A percentile compares a stretch with the other conserved stretches of the same genome.
Evolutionary conservation across 352 stramenopile species (phyloP).

Genomic region (Globisporangium spiculum): DNA sequence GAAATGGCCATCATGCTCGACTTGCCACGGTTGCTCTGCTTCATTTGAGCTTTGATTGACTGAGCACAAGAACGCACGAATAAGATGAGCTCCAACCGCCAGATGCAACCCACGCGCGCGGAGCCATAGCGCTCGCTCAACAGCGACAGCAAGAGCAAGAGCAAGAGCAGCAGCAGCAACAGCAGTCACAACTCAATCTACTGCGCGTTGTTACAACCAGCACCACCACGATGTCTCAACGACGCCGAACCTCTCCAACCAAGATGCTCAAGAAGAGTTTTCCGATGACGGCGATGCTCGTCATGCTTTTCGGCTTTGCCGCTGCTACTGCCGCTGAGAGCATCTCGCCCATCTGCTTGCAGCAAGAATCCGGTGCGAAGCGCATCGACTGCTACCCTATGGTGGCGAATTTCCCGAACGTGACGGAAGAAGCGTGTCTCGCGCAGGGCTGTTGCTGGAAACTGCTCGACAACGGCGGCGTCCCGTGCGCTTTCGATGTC

Average conservation of each 20-base stretch:
- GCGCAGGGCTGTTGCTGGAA: conserved; percentile 86
- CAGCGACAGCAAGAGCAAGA: not conserved
- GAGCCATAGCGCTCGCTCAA: not conserved
- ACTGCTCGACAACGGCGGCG: conserved; percentile 43
- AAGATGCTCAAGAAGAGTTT: not conserved
- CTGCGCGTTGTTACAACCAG: not conserved
- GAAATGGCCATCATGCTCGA: not conserved
- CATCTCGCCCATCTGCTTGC: not conserved
- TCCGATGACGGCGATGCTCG: conserved; percentile 1
- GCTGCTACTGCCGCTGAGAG: not conserved
- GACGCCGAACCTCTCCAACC: not conserved
- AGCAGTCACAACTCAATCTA: conserved; percentile 1
- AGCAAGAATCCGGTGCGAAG: not conserved
- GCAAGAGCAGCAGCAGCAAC: not conserved
- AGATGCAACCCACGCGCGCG: not conserved
- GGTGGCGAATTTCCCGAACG: conserved; percentile 53
- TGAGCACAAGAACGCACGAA: not conserved
- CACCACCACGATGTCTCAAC: not conserved
- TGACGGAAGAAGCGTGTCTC: conserved; percentile 74
- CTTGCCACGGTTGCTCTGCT: not conserved
- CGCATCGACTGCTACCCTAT: conserved; percentile 77
- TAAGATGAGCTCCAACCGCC: not conserved
- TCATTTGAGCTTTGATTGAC: not conserved
- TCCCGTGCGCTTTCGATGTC: conserved; percentile 64
- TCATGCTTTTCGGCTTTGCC: conserved; percentile 27